These are phyloP conservation scores for Chrysosporium keratinophilum DNA, from an alignment of 2,329 filamentous ascomycete genomes.

Conservation along the genomic window DNA sequence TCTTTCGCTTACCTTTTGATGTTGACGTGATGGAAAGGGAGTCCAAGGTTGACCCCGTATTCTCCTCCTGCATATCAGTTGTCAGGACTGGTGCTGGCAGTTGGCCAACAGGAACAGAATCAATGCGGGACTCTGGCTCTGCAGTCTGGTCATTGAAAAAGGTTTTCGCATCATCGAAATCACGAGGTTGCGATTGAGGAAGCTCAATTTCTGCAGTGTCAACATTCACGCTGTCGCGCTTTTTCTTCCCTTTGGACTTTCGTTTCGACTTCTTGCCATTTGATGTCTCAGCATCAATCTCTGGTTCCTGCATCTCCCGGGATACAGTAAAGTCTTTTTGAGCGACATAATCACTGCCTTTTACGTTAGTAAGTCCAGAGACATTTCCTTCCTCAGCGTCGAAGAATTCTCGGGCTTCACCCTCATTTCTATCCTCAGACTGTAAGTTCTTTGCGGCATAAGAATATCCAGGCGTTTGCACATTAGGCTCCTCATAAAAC, in stretches of 20 bases:
- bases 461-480: not conserved
- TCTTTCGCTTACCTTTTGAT: not conserved
- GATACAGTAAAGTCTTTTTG: no score
- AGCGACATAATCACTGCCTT: not conserved
- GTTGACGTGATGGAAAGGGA: not conserved
- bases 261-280: conserved; percentile 12
- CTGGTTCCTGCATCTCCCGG: not conserved
- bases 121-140: not conserved
- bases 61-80: not conserved
- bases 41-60: not conserved
- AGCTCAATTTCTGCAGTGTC: not conserved
- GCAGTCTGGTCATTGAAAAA: not conserved
- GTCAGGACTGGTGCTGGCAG: not conserved
- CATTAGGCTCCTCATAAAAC: not conserved
- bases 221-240: conserved; percentile 1
- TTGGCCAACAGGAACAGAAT: not conserved
- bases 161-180: not conserved
- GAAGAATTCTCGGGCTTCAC: conserved; percentile 9
- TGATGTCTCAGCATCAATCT: conserved; percentile 4
- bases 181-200: not conserved
- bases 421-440: not conserved
- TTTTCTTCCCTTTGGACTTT: conserved; percentile 17
- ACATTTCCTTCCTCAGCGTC: conserved; percentile 15
- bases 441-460: not conserved
- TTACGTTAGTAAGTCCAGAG: not conserved